Evolutionary conservation across 1,139 yeast species (phyloP).

Genomic region (Pichia sp.): DNA sequence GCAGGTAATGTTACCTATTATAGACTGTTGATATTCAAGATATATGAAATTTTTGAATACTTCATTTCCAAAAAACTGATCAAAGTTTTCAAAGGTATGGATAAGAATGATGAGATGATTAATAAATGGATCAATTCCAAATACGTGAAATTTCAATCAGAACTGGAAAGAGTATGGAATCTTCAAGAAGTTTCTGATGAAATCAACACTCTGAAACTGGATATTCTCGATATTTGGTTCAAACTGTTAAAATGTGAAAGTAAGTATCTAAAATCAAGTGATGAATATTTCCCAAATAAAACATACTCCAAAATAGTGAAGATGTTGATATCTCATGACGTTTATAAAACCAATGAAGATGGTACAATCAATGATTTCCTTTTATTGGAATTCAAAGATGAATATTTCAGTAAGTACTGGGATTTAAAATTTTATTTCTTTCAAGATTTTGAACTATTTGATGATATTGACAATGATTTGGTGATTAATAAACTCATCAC

Average conservation of each 20-base stretch:
- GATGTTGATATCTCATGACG: slow-evolving; percentile 33
- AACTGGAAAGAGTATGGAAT: slow-evolving; percentile 34
- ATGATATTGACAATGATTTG: slow-evolving; percentile 9
- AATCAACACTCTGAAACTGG: slow-evolving; percentile 43
- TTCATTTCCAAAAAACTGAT: background rate
- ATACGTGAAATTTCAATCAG: slow-evolving; percentile 47
- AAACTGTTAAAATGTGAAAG: slow-evolving; percentile 58
- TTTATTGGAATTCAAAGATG: slow-evolving; percentile 50
- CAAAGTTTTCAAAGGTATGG: slow-evolving; percentile 29
- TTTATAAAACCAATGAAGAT: slow-evolving; percentile 22
- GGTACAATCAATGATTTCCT: slow-evolving; percentile 40
- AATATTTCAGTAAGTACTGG: slow-evolving; percentile 46
- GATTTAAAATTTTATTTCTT: slow-evolving; percentile 65
- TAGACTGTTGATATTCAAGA: too few relatives aligned
- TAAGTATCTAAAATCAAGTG: slow-evolving; percentile 39
- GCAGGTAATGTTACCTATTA: too few relatives aligned
- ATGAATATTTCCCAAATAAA: slow-evolving; percentile 52
- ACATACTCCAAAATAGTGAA: slow-evolving; percentile 43
- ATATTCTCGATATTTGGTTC: slow-evolving; percentile 54
- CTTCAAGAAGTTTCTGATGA: slow-evolving; percentile 22
- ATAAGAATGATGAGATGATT: slow-evolving; percentile 37
- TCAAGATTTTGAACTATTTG: slow-evolving; percentile 25
- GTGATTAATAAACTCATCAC: slow-evolving; percentile 35
- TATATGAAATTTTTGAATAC: background rate
- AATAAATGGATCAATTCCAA: slow-evolving; percentile 57